Evolutionary conservation across 1,284 basidiomycete species (phyloP).

Genomic region (Violaceomyces palustris): DNA sequence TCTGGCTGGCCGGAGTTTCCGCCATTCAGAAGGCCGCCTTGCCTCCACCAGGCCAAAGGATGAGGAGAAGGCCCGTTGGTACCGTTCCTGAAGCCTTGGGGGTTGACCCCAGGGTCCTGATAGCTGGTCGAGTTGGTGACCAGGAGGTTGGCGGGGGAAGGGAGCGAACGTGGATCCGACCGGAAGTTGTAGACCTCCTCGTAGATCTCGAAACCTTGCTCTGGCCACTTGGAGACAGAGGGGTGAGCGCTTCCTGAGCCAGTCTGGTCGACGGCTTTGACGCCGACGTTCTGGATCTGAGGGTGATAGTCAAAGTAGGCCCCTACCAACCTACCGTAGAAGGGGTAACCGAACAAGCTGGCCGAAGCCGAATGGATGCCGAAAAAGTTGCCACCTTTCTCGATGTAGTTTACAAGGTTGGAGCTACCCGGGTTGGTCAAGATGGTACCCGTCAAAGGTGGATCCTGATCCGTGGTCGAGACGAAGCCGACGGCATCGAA

Average conservation of each 20-base stretch:
- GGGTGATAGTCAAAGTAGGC: conserved; percentile 74
- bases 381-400: conserved; percentile 67
- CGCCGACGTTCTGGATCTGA: conserved; percentile 58
- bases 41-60: conserved; percentile 70
- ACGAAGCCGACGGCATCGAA: conserved; percentile 62
- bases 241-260: too few species aligned
- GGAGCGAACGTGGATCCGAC: conserved; percentile 64
- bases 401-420: conserved; percentile 65
- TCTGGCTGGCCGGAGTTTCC: conserved; percentile 1
- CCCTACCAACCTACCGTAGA: conserved; percentile 59
- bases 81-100: conserved; percentile 60
- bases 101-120: conserved; percentile 28
- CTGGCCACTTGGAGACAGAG: conserved; percentile 21
- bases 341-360: conserved; percentile 64
- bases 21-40: conserved; percentile 56
- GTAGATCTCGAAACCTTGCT: conserved; percentile 11
- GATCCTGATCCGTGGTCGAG: conserved; percentile 63
- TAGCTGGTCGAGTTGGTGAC: conserved; percentile 28
- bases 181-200: conserved; percentile 67
- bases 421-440: conserved; percentile 62
- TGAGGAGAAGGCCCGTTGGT: conserved; percentile 61
- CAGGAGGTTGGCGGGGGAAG: conserved; percentile 26
- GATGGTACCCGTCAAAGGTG: conserved; percentile 55
- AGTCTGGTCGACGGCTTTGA: conserved; percentile 3
- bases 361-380: conserved; percentile 69